Base-by-base conservation (phyloP, 208 protist genomes). In the Wallacemonas sp. region DNA sequence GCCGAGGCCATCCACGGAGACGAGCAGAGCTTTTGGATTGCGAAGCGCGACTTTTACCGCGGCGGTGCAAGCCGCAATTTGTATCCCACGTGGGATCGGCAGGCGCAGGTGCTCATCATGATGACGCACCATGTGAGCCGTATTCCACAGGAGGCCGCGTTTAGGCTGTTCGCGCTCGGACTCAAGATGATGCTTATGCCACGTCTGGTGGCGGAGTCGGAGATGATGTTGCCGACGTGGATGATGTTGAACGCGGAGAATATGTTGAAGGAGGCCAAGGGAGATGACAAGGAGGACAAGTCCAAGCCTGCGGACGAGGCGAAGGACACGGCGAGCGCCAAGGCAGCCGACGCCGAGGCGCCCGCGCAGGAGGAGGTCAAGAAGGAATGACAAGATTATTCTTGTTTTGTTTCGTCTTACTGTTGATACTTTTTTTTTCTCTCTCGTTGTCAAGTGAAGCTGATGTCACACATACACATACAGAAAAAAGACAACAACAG, bases 1-100 rank as follows among this genome's bases (percentile, higher is more conserved):
- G 90, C 90, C 0, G 87, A 93, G 71, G 61, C 50, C 0, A 46
- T 96, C 22, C 90, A 96, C 76, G 86, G 82, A 12, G 90, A 96
- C 61, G 87, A 96, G 52, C 87, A 93, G 41, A 31, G 3, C 1
- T 96, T 93, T 59, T 96, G 87, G 86, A 72, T 66, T 0, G 81
- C 76, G 28, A 82, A 85, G 12, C 87, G 87, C 12, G 59, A 72
- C 42, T 96, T 91, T 57, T 91, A 92, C 69, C 70, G 77, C 3
- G 59, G 72, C 29, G 66, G 75, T 10, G 74, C 70, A 23, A 65
- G 50, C 16, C 52, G 63, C 20, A 66, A 44, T 29, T 90, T 84
- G 55, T 84, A 84, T 32, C 87, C 90, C 5, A 77, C 66, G 5
- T 96, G 87, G 87, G 90, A 96, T 48, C 79, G 90, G 0, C 75